phyloP scores from a whole-genome alignment of 768 basidiomycete genomes.

The Pulveroboletus sp. region DNA sequence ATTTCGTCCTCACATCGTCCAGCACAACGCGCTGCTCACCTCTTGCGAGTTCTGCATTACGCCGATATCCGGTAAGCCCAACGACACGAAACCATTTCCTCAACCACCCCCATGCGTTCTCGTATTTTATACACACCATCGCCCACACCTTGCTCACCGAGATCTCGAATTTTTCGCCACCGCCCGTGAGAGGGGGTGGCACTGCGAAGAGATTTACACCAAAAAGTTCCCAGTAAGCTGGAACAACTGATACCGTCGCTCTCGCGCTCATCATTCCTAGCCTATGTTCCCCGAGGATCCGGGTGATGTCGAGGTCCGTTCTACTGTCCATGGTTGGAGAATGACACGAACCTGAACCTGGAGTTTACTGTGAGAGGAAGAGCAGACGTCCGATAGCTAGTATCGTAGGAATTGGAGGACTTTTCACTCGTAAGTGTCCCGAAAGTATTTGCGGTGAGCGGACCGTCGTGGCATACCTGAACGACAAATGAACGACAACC shows the following conservation, averaged over 20 bases:
- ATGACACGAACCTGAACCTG: constrained; percentile 32
- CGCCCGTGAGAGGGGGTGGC: constrained; percentile 64
- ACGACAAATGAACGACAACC: neutral
- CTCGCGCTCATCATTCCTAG: constrained; percentile 33
- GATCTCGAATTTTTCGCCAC: constrained; percentile 80
- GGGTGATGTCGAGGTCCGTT: constrained; percentile 71
- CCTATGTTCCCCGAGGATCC: constrained; percentile 90
- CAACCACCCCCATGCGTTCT: constrained; percentile 45
- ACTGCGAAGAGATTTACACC: constrained; percentile 63
- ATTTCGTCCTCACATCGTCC: neutral
- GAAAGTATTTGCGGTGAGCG: neutral
- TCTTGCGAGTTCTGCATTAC: constrained; percentile 55
- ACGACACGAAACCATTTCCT: constrained; percentile 1
- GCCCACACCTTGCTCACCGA: constrained; percentile 75
- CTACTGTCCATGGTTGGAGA: constrained; percentile 84
- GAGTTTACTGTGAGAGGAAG: no score
- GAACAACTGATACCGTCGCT: neutral
- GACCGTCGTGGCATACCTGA: neutral
- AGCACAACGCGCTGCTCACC: constrained; percentile 80
- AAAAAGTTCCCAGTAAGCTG: constrained; percentile 56
- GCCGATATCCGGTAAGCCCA: constrained; percentile 18
- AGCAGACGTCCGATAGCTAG: no score
- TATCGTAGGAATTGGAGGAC: no score
- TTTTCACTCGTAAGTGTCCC: neutral
- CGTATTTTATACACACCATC: constrained; percentile 88